Evolutionary conservation across 257 asterid species (phyloP), one percentile per base, ranked within the genome.

Genomic region (Verbascum thapsus): DNA sequence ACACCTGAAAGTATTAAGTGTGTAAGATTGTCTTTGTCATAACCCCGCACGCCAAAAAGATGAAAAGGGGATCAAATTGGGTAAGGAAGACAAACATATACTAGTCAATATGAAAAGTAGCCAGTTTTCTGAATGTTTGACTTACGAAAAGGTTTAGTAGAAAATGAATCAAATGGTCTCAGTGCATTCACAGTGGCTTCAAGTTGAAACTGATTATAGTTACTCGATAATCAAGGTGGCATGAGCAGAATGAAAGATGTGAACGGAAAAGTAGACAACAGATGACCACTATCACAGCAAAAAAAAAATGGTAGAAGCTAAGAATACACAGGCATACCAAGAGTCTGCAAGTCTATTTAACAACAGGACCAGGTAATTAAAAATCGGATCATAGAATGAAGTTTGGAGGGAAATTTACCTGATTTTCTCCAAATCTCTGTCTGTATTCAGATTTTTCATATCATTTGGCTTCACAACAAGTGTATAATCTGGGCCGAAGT

Each of bases 401-500:
- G 48, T 5, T 43, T 42, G 13, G 48, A 20, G 17, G 18, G 26
- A 63, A 30, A 37, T 3, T 34, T 48, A 84, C 95, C 85, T 80
- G 71, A 87, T 78, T 61, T 66, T 87, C 77, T 78, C 90, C 74
- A 87, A 61, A 70, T 84, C 89, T 58, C 71, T 75, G 7, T 72
- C 64, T 3, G 81, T 62, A 65, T 87, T 87, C 72, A 57, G 59
- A 68, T 87, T 84, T 42, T 84, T 84, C 84, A 77, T 78, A 23
- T 65, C 79, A 45, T 34, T 54, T 57, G 87, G 85, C 59, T 77
- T 83, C 75, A 86, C 82, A 26, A 77, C 85, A 49, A 86, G 95
- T 34, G 78, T 79, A 54, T 81, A 83, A 72, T 81, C 85, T 12
- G 95, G 95, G 49, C 90, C 90, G 74, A 83, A 86, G 75, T 83